Evolutionary conservation across 192 early-diverging fungal species (phyloP), one percentile per base, ranked within the genome.

Genomic region (Oehlia diaphana): DNA sequence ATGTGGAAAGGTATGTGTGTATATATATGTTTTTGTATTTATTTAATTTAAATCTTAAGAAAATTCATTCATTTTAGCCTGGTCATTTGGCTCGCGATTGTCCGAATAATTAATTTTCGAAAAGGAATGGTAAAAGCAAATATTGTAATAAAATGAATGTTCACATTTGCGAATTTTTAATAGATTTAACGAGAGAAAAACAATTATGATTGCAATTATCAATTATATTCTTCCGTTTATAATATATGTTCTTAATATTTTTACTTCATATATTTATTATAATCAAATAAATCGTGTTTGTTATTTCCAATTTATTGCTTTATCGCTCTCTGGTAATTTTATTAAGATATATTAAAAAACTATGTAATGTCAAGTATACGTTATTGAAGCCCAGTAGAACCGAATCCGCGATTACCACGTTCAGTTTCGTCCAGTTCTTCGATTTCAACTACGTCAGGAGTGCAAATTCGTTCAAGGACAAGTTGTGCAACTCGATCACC

Each of bases 401-500:
- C 53, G 19, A 58, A 58, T 58, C 53, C 53, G 6, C 19, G 14
- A 58, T 21, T 16, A 58, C 53, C 53, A 58, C 53, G 53, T 58
- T 58, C 53, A 21, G 53, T 58, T 58, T 21, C 53, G 6, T 19
- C 53, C 19, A 58, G 21, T 6, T 58, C 93, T 78, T 95, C 88
- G 7, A 96, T 92, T 81, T 96, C 93, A 10, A 90, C 84, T 1
- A 98, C 89, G 10, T 92, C 90, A 6, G 96, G 93, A 2, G 92
- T 94, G 61, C 81, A 90, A 39, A 97, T 95, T 65, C 88, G 84
- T 83, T 98, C 98, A 12, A 99, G 84, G 44, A 99, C 91, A 71
- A 99, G 83, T 86, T 99, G 98, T 14, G 98, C 98, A 83, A 99
- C 91, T 35, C 98, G 91, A 82, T 99, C 97, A 19, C 98, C 98